Percentiles rank a stretch among this genome's conserved stretches.
Conservation (phyloP, 2,329 filamentous ascomycete genomes). For the Phoma herbarum region DNA sequence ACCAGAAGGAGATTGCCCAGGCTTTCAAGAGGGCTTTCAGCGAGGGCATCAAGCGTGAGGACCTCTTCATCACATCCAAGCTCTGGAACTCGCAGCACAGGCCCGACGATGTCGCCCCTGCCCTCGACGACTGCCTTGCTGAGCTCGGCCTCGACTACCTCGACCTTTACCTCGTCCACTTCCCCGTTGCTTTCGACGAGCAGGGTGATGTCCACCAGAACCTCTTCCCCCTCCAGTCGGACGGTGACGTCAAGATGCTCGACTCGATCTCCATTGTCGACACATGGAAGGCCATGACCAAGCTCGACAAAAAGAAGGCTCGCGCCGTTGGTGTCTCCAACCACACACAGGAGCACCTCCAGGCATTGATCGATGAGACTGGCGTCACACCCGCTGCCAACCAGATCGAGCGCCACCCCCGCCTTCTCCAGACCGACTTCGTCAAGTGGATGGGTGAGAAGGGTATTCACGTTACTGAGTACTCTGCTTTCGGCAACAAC, state of each 20-base stretch:
- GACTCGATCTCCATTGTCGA: conserved; percentile 66
- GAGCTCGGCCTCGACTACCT: conserved; percentile 89
- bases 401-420: conserved; percentile 45
- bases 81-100: conserved; percentile 93
- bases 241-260: conserved; percentile 22
- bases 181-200: conserved; percentile 62
- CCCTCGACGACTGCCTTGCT: conserved; percentile 75
- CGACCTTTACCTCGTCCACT: conserved; percentile 84
- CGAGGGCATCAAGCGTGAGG: conserved; percentile 59
- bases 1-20: conserved; percentile 42
- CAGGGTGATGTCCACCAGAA: conserved; percentile 51
- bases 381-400: conserved; percentile 41
- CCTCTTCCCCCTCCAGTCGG: conserved; percentile 35
- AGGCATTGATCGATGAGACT: conserved; percentile 61
- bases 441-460: conserved; percentile 43
- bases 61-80: conserved; percentile 69
- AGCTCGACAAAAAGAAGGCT: conserved; percentile 47
- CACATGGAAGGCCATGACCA: conserved; percentile 52
- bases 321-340: conserved; percentile 44
- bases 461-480: conserved; percentile 44
- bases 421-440: conserved; percentile 40
- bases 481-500: conserved; percentile 60
- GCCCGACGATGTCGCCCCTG: conserved; percentile 67
- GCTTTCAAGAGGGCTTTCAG: conserved; percentile 41
- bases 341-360: conserved; percentile 52